phyloP scores from a whole-genome alignment of 129 eudicot genomes.

The Logfia minima region DNA sequence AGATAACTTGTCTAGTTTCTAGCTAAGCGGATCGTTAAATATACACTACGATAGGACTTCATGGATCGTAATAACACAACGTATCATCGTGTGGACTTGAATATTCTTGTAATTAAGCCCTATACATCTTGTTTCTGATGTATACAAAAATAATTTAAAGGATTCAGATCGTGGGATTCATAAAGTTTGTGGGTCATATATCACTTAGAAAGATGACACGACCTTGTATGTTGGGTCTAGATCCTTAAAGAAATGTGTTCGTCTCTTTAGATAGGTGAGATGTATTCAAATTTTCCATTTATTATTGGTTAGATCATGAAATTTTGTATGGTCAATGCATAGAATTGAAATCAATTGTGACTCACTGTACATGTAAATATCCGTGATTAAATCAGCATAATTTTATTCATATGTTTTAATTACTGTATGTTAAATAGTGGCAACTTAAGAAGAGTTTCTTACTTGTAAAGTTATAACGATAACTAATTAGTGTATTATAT shows the following conservation, averaged over 20 bases:
- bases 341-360: not conserved
- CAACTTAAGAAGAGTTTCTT: no score
- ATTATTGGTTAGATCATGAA: slow-evolving; percentile 7
- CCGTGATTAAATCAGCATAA: no score
- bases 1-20: not conserved
- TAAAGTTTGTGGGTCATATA: slow-evolving; percentile 25
- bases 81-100: not conserved
- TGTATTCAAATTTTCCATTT: slow-evolving; percentile 29
- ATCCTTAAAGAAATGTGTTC: slow-evolving; percentile 25
- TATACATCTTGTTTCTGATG: not conserved
- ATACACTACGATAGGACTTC: not conserved
- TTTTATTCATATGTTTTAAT: no score
- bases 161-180: not conserved
- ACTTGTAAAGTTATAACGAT: no score
- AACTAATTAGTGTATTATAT: no score
- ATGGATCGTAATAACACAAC: not conserved
- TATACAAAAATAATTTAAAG: no score
- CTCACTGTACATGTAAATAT: no score
- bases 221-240: slow-evolving; percentile 31
- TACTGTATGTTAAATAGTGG: no score
- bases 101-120: no score
- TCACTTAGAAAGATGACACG: slow-evolving; percentile 25
- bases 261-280: slow-evolving; percentile 27
- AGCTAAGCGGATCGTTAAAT: no score
- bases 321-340: slow-evolving; percentile 21